These are phyloP conservation scores for Cadophora gregata DNA, from an alignment of 2,329 filamentous ascomycete genomes.

Conservation along the genomic window DNA sequence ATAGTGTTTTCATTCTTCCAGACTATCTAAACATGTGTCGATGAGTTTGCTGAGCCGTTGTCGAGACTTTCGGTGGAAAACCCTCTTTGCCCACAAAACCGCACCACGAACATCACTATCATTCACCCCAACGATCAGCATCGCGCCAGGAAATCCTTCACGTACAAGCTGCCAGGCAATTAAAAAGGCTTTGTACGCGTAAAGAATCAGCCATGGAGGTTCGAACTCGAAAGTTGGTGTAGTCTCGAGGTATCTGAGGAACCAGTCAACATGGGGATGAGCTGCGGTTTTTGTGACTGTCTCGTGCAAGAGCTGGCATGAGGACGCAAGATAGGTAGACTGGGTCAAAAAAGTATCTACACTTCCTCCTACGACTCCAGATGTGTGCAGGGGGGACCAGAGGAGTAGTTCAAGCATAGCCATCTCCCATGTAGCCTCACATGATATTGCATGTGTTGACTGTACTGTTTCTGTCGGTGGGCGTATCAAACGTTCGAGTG, in stretches of 20 bases:
- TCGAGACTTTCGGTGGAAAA: constrained; percentile 43
- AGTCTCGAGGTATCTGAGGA: constrained; percentile 46
- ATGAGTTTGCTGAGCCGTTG: constrained; percentile 46
- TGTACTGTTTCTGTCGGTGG: constrained; percentile 18
- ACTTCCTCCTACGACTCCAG: constrained; percentile 47
- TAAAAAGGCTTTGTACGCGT: constrained; percentile 50
- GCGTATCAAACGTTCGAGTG: constrained; percentile 45
- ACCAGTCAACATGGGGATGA: constrained; percentile 49
- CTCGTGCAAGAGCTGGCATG: constrained; percentile 45
- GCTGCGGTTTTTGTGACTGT: constrained; percentile 42
- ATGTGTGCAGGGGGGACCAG: constrained; percentile 50
- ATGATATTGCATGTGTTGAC: constrained; percentile 33
- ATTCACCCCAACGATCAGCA: constrained; percentile 43
- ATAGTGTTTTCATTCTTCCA: constrained; percentile 23
- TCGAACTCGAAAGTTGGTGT: constrained; percentile 40
- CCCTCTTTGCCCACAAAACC: constrained; percentile 44
- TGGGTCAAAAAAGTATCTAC: constrained; percentile 40
- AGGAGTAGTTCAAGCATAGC: constrained; percentile 52
- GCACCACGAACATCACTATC: constrained; percentile 44
- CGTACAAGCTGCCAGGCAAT: constrained; percentile 49
- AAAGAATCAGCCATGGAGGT: constrained; percentile 49
- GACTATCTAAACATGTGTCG: constrained; percentile 41
- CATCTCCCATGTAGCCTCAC: constrained; percentile 49
- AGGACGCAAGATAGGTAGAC: constrained; percentile 5
- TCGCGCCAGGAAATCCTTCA: constrained; percentile 43